Evolutionary conservation across 768 basidiomycete species (phyloP), one percentile per base, ranked within the genome.

Genomic region (Albatrellus ellisii): DNA sequence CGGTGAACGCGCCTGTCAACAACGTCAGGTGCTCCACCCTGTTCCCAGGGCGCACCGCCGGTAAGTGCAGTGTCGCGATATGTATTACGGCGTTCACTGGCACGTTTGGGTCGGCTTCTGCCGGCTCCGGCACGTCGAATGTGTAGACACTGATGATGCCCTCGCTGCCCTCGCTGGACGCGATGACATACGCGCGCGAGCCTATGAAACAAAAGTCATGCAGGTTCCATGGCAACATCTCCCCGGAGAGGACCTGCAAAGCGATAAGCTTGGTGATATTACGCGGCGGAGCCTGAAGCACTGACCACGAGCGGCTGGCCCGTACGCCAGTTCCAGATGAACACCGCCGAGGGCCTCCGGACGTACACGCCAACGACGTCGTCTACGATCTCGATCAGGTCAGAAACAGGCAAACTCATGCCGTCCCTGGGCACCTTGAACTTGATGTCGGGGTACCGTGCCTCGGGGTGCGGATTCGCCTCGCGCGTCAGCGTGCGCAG

Each of bases 261-360:
- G 33, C 9, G 26, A 17, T 21, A 6, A 27, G 24, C 7, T 11
- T 17, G 29, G 22, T 21, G 29, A 28, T 17, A 26, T 36, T 10
- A 14, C 24, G 14, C 25, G 20, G 27, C 7, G 33, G 38, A 10
- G 39, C 25, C 42, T 20, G 17, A 8, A n/a, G 9, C 25, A 60
- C 69, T 29, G 48, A 75, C 75, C 36, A 67, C 59, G 31, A 73
- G 47, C 8, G 58, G 9, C 9, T 52, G 46, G 0, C 68, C 71
- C 0, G 59, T 65, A 43, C 54, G 62, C 75, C 76, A 77, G 40
- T 73, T 68, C 72, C 72, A 77, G 5, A 70, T 55, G 17, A 69
- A 26, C 4, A 70, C 50, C 2, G 49, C 61, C 53, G n/a, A 53
- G 51, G 25, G 54, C 18, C 56, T 37, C 50, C 59, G 63, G 41